Conservation (phyloP, 1,139 yeast species). For the Kodamaea fungicola region DNA sequence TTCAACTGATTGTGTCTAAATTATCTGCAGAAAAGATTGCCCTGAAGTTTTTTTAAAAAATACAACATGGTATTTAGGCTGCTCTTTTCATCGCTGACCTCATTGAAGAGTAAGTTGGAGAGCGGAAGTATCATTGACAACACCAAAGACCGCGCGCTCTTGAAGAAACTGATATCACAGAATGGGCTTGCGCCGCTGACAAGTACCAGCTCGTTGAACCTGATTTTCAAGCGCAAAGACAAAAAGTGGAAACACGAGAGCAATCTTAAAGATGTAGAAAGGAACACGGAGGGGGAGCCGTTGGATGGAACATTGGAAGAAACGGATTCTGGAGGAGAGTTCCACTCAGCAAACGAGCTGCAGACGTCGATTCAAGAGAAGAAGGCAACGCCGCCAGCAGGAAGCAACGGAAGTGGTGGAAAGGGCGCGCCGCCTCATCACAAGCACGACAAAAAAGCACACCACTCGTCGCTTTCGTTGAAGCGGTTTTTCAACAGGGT, state of each 20-base stretch:
- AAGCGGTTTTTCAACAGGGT: slow-evolving; percentile 39
- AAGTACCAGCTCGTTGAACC: slow-evolving; percentile 6
- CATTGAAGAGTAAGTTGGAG: slow-evolving; percentile 6
- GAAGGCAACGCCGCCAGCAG: neutral
- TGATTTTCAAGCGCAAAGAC: slow-evolving; percentile 1
- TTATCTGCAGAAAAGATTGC: no score
- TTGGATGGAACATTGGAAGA: neutral
- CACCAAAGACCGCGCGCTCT: slow-evolving; percentile 5
- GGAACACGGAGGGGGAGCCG: neutral
- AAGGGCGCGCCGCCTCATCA: neutral
- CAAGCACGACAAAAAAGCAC: slow-evolving; percentile 7
- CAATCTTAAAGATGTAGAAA: neutral
- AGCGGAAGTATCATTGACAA: slow-evolving; percentile 3
- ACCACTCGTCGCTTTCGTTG: slow-evolving; percentile 31
- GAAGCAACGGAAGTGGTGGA: slow-evolving; percentile 2
- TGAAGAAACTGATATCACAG: slow-evolving; percentile 8
- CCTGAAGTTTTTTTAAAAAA: neutral
- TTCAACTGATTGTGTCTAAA: no score
- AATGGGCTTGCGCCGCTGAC: slow-evolving; percentile 12
- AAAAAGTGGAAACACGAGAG: slow-evolving; percentile 1
- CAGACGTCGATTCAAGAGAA: slow-evolving; percentile 3
- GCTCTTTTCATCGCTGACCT: slow-evolving; percentile 11
- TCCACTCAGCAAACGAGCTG: slow-evolving; percentile 8
- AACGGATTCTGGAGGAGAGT: slow-evolving; percentile 4
- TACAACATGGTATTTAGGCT: slow-evolving; percentile 11